These are phyloP conservation scores for Ceratobasidium sp. DNA, from an alignment of 1,284 basidiomycete species.

Conservation along the genomic window DNA sequence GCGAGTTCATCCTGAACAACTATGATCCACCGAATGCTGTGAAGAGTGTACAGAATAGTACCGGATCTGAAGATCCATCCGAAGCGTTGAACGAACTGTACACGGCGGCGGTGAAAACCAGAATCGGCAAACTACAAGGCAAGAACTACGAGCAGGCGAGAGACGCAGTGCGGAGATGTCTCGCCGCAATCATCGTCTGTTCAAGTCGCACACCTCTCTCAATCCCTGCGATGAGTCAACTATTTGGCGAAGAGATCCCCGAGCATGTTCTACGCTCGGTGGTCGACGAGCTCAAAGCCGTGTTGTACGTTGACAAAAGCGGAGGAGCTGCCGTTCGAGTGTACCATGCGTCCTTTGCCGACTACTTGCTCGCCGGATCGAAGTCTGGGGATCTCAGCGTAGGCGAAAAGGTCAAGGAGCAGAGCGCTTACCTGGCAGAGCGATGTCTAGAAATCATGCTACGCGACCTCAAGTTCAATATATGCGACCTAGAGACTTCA, in stretches of 20 bases:
- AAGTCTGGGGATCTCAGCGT: constrained; percentile 1
- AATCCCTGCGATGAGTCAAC: not conserved
- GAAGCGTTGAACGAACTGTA: constrained; percentile 12
- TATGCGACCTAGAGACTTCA: constrained; percentile 24
- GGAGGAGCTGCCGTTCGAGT: constrained; percentile 23
- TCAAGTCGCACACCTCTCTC: constrained; percentile 2
- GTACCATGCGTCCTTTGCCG: constrained; percentile 38
- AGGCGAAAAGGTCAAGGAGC: not conserved
- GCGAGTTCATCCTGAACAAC: not conserved
- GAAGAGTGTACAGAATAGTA: not conserved
- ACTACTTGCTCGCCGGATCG: constrained; percentile 33
- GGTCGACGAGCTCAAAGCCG: constrained; percentile 24
- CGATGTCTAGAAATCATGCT: not conserved
- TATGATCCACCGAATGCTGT: constrained; percentile 1
- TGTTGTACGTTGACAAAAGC: constrained; percentile 27
- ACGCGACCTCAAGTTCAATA: constrained; percentile 28
- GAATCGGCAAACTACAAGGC: not conserved
- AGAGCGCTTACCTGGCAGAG: not conserved
- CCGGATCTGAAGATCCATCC: not conserved
- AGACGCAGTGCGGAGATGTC: not conserved
- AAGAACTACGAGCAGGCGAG: not conserved
- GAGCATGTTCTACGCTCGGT: not conserved
- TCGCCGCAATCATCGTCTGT: not conserved
- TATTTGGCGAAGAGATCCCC: not conserved
- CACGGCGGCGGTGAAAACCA: constrained; percentile 10